Conservation (phyloP, 192 early-diverging fungal genomes). For the Diversispora eburnea region DNA sequence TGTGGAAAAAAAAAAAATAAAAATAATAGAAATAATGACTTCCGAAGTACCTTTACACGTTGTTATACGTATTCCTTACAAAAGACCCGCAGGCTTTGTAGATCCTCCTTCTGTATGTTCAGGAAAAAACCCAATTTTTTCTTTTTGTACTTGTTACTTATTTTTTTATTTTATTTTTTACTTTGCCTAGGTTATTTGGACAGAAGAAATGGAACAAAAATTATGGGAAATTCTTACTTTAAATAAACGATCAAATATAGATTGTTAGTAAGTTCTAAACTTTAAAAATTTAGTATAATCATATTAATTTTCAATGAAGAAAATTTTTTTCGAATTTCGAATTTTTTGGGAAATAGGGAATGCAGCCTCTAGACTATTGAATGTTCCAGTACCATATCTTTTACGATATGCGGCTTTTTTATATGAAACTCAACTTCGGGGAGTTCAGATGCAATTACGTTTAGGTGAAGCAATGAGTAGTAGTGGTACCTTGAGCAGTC, state of each 20-base stretch:
- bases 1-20: too few relatives aligned
- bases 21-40: slow-evolving; percentile 9
- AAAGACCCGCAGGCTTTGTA: slow-evolving; percentile 48
- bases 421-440: slow-evolving; percentile 55
- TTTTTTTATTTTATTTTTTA: neutral
- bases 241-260: slow-evolving; percentile 46
- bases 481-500: neutral
- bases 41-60: slow-evolving; percentile 48
- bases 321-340: neutral
- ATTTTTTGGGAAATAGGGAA: slow-evolving; percentile 39
- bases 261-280: slow-evolving; percentile 41
- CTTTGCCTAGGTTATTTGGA: slow-evolving; percentile 46
- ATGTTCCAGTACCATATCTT: slow-evolving; percentile 49
- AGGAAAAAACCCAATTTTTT: neutral
- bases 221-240: slow-evolving; percentile 53
- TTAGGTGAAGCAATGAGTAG: slow-evolving; percentile 31
- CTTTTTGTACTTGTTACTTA: too few relatives aligned
- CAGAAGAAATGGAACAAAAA: slow-evolving; percentile 56
- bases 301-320: neutral
- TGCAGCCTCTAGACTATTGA: slow-evolving; percentile 45
- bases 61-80: slow-evolving; percentile 48
- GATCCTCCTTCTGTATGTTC: slow-evolving; percentile 50
- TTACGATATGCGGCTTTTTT: slow-evolving; percentile 52
- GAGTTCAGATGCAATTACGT: slow-evolving; percentile 39
- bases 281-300: neutral